Percentiles rank a stretch among this genome's conserved stretches.
phyloP scores from a whole-genome alignment of 225 moss, liverwort and hornwort genomes.

The Physcomitrellopsis africana region DNA sequence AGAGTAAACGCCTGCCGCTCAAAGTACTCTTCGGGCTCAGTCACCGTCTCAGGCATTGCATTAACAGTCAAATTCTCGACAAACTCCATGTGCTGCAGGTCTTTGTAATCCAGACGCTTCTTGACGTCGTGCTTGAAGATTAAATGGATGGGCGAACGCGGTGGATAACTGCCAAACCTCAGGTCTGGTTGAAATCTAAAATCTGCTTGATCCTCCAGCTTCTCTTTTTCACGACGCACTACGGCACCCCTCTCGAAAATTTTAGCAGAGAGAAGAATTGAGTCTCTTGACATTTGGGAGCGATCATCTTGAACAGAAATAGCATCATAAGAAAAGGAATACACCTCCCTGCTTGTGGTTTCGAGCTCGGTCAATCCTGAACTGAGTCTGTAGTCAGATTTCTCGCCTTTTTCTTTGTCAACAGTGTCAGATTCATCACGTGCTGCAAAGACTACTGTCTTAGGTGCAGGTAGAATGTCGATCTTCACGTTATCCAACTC shows the following conservation, averaged over 20 bases:
- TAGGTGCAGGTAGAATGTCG: not conserved
- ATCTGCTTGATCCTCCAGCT: not conserved
- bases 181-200: slow-evolving; percentile 50
- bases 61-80: slow-evolving; percentile 53
- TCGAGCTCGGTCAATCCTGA: not conserved
- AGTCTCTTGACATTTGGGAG: slow-evolving; percentile 36
- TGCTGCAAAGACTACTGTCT: slow-evolving; percentile 23
- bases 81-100: slow-evolving; percentile 60
- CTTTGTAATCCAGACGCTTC: slow-evolving; percentile 36
- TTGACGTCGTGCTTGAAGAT: slow-evolving; percentile 50
- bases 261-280: slow-evolving; percentile 34
- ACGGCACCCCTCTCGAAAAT: slow-evolving; percentile 23
- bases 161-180: slow-evolving; percentile 66
- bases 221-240: not conserved
- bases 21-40: slow-evolving; percentile 50
- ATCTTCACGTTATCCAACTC: not conserved
- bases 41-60: slow-evolving; percentile 61
- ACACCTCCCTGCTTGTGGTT: slow-evolving; percentile 11
- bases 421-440: slow-evolving; percentile 4
- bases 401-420: not conserved
- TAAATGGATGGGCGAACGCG: slow-evolving; percentile 41
- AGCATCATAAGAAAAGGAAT: slow-evolving; percentile 24
- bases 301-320: slow-evolving; percentile 25
- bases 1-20: slow-evolving; percentile 40
- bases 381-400: not conserved